Evolutionary conservation across 441 rosid genomes (phyloP), one percentile per base, ranked within the genome.

Genomic region (Populus hybrid): DNA sequence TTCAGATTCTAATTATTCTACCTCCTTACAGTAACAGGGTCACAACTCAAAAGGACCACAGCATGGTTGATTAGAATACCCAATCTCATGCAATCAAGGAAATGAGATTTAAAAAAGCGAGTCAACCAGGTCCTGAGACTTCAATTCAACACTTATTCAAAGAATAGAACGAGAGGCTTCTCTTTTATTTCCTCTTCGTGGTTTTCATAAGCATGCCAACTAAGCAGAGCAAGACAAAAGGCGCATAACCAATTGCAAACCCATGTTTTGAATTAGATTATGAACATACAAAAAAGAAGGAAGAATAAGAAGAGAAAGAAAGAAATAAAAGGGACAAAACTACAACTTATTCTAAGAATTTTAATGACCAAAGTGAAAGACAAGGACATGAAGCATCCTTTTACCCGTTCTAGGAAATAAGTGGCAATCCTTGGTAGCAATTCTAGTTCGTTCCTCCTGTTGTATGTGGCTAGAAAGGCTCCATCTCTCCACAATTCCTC

Each of bases 401-500:
- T 81, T 88, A 90, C 97, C 88, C 86, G 88, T 84, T 93, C 95
- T 71, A 94, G 82, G 88, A 91, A 96, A 86, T 93, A 94, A 66
- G 87, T 88, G 73, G 97, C 95, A 69, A 86, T 90, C 80, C 91
- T 89, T 35, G 98, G 97, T 66, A 96, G 92, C 76, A 76, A 81
- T 81, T 87, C 89, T 36, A 96, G 74, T 84, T 96, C 98, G 36
- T 81, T 86, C 84, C 90, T 89, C 67, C 99, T 86, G 81, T 86
- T 87, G 85, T 93, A 96, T 1, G 98, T 89, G 28, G 92, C 90
- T 84, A 89, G 94, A 83, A 96, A 84, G 28, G 99, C 97, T 57
- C 85, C 76, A 88, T 96, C 95, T 77, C 80, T 86, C 99, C 99
- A 94, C 75, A 96, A 77, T 78, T 91, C 97, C 81, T 88, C 99